These are phyloP conservation scores for Murraya paniculata DNA, from an alignment of 345 rosid species.

Conservation along the genomic window DNA sequence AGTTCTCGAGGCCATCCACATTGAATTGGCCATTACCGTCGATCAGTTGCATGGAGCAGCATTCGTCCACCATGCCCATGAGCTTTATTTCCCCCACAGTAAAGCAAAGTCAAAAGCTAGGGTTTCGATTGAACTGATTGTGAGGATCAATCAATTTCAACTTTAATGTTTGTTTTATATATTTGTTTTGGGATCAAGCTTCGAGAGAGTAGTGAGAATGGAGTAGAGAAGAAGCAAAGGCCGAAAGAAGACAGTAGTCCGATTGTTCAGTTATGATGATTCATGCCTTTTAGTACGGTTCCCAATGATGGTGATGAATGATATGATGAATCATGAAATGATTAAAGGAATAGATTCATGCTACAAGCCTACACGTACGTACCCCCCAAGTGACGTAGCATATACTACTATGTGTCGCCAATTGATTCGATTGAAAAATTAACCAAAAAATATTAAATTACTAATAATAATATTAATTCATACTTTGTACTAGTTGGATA, in stretches of 20 bases:
- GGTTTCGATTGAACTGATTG: neutral
- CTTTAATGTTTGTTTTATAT: neutral
- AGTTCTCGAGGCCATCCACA: constrained; percentile 54
- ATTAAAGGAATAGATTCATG: no score
- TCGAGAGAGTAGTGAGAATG: neutral
- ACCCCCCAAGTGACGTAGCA: no score
- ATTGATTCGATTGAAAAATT: no score
- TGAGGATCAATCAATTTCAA: neutral
- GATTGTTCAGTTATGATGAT: neutral
- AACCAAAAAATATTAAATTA: no score
- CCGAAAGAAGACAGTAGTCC: neutral
- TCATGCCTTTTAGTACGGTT: neutral
- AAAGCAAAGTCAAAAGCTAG: neutral
- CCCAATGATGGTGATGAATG: neutral
- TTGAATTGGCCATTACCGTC: constrained; percentile 60
- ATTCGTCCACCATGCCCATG: constrained; percentile 28
- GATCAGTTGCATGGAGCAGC: constrained; percentile 58
- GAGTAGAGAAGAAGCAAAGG: neutral
- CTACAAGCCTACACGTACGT: no score
- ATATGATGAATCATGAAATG: no score
- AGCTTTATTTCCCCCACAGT: neutral
- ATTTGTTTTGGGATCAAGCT: neutral
- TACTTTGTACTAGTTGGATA: no score
- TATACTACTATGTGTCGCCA: no score
- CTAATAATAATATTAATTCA: no score